phyloP scores from a whole-genome alignment of 257 asterid species.

The Fraxinus anomala region DNA sequence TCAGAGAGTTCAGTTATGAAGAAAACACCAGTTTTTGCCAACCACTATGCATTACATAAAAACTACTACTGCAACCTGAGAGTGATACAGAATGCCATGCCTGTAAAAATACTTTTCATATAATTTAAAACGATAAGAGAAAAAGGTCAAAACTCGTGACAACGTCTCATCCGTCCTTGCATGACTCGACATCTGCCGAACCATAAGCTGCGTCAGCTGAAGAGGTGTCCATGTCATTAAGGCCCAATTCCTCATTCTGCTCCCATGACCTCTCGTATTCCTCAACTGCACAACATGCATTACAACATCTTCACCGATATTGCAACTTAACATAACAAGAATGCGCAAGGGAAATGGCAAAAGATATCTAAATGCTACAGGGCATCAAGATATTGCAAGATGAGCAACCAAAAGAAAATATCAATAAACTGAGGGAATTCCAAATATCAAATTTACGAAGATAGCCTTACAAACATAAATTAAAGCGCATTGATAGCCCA shows the following conservation, averaged over 20 bases:
- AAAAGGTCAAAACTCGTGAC: background rate
- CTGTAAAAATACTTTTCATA: background rate
- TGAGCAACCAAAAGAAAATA: background rate
- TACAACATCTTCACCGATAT: no score
- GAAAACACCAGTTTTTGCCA: background rate
- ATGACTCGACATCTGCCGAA: conserved; percentile 9
- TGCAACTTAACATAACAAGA: background rate
- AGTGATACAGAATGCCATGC: background rate
- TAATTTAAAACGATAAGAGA: background rate
- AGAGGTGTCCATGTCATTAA: conserved; percentile 92
- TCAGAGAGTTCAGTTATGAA: background rate
- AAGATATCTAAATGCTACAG: no score
- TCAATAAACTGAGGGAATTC: background rate
- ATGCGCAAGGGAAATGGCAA: background rate
- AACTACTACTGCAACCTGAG: background rate
- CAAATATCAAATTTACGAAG: background rate
- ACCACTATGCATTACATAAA: background rate
- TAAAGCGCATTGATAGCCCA: background rate
- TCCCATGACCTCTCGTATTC: conserved; percentile 94
- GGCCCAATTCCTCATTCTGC: conserved; percentile 95
- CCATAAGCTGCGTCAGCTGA: conserved; percentile 68
- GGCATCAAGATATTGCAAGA: background rate
- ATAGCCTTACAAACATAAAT: background rate
- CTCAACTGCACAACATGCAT: conserved; percentile 46
- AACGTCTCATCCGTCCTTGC: background rate